phyloP scores from a whole-genome alignment of 192 early-diverging fungal genomes.

The Ambispora gerdemannii region DNA sequence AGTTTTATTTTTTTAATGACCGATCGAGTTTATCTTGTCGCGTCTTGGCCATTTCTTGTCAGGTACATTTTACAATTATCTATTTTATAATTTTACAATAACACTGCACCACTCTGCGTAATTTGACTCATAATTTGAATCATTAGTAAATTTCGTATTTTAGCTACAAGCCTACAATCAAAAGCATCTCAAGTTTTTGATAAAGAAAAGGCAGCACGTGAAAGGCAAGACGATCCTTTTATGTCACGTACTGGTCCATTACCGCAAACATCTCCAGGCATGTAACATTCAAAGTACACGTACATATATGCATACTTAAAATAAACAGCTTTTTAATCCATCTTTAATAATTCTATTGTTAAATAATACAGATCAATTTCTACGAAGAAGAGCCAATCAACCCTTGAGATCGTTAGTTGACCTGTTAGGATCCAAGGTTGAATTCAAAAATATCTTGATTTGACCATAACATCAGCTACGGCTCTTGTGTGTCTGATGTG shows the following conservation, averaged over 20 bases:
- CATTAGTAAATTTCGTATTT: conserved; percentile 53
- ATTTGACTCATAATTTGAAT: background rate
- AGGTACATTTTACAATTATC: conserved; percentile 38
- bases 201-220: conserved; percentile 38
- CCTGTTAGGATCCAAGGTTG: conserved; percentile 48
- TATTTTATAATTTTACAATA: background rate
- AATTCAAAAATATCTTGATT: conserved; percentile 1
- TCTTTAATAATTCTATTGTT: background rate
- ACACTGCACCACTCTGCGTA: background rate
- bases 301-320: background rate
- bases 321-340: background rate
- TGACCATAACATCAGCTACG: background rate
- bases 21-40: conserved; percentile 60
- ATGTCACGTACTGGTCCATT: conserved; percentile 34
- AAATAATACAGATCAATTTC: conserved; percentile 44
- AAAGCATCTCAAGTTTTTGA: conserved; percentile 45
- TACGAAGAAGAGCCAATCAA: conserved; percentile 49
- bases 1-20: conserved; percentile 63
- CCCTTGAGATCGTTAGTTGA: conserved; percentile 50
- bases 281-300: no score
- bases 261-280: conserved; percentile 41
- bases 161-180: conserved; percentile 49
- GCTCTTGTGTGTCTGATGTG: background rate
- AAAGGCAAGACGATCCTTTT: conserved; percentile 29
- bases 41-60: conserved; percentile 66